Conservation (phyloP, 2,329 filamentous ascomycete species). For the Ophiostoma pallidulum region DNA sequence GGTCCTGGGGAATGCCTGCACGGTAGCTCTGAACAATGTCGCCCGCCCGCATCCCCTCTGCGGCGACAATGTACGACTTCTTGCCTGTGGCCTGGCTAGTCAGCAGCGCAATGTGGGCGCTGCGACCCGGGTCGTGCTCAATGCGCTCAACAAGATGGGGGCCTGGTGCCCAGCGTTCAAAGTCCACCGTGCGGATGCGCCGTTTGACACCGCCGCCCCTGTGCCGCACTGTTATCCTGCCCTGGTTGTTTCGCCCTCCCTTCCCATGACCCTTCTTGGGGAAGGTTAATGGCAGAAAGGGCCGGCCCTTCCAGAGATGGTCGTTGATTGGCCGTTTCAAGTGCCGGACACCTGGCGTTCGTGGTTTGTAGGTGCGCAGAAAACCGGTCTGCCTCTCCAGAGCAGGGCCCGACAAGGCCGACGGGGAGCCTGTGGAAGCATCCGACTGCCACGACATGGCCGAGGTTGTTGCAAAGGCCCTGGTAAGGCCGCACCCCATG, state of each 20-base stretch:
- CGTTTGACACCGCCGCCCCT: slow-evolving; percentile 86
- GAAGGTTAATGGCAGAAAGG: slow-evolving; percentile 73
- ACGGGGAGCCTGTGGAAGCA: background rate
- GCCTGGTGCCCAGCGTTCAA: slow-evolving; percentile 66
- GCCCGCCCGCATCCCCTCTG: slow-evolving; percentile 85
- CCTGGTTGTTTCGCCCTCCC: slow-evolving; percentile 84
- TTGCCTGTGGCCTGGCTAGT: slow-evolving; percentile 63
- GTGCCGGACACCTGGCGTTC: slow-evolving; percentile 87
- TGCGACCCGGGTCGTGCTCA: slow-evolving; percentile 90
- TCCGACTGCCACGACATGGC: slow-evolving; percentile 8
- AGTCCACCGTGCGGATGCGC: slow-evolving; percentile 87
- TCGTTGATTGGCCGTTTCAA: slow-evolving; percentile 88
- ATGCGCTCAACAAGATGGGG: slow-evolving; percentile 86
- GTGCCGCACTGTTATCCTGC: slow-evolving; percentile 80
- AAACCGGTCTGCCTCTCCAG: slow-evolving; percentile 31
- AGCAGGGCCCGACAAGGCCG: background rate
- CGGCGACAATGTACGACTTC: slow-evolving; percentile 88
- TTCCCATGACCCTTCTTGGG: slow-evolving; percentile 88
- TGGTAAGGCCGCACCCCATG: slow-evolving; percentile 11
- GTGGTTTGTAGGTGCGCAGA: slow-evolving; percentile 82
- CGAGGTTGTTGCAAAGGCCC: slow-evolving; percentile 19
- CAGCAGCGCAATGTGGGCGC: slow-evolving; percentile 83
- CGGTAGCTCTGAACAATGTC: slow-evolving; percentile 90
- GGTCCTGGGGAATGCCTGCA: slow-evolving; percentile 73
- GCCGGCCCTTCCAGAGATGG: slow-evolving; percentile 90